Percentiles rank a stretch among this genome's conserved stretches.
Evolutionary conservation across 2,329 filamentous ascomycete genomes (phyloP).

Genomic region (Dactylella cylindrospora): DNA sequence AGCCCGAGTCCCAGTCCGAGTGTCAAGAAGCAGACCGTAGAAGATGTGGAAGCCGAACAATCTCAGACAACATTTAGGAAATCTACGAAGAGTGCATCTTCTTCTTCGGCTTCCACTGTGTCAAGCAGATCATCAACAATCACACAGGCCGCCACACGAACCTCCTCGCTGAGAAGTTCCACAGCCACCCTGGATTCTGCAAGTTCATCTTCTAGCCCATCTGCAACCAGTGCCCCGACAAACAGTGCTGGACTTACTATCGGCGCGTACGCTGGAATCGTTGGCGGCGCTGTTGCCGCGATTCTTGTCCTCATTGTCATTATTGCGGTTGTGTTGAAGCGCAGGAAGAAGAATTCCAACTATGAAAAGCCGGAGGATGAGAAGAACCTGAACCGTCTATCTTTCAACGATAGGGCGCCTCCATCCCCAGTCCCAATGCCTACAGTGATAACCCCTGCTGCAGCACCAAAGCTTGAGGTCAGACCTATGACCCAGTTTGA

Average conservation of each 20-base stretch:
- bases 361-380: conserved; percentile 63
- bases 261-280: conserved; percentile 66
- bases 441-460: conserved; percentile 49
- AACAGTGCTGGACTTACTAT: conserved; percentile 41
- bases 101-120: conserved; percentile 1
- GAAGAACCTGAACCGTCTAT: conserved; percentile 56
- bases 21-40: conserved; percentile 21
- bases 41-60: conserved; percentile 8
- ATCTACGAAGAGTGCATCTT: conserved; percentile 13
- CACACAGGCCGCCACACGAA: conserved; percentile 12
- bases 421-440: conserved; percentile 52
- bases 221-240: conserved; percentile 10
- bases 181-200: conserved; percentile 17
- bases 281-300: conserved; percentile 74
- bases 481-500: conserved; percentile 52
- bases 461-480: conserved; percentile 55
- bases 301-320: conserved; percentile 67
- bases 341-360: conserved; percentile 65
- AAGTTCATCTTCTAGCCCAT: conserved; percentile 8
- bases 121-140: conserved; percentile 13
- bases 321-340: conserved; percentile 70
- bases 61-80: conserved; percentile 34
- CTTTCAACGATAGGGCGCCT: conserved; percentile 46
- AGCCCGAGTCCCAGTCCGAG: conserved; percentile 2
- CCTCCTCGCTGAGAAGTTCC: conserved; percentile 5